phyloP scores from a whole-genome alignment of 805 yeast species.

The Lipomyces anomalus region DNA sequence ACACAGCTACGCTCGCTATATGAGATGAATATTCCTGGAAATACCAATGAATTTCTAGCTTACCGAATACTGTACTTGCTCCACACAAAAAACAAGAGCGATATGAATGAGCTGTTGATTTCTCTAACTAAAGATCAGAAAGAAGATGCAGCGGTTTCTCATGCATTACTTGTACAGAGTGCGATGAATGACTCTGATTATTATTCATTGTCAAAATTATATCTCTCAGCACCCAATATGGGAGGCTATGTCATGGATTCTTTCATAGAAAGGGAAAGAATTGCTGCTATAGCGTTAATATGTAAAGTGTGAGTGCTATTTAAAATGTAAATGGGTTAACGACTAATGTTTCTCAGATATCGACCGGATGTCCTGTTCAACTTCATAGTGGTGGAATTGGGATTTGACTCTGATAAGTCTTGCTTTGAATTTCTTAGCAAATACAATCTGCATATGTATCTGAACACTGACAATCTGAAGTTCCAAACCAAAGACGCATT shows the following conservation, averaged over 20 bases:
- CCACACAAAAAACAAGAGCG: slow-evolving; percentile 61
- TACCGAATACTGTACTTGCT: slow-evolving; percentile 71
- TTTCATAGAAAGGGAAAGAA: slow-evolving; percentile 53
- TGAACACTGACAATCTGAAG: slow-evolving; percentile 3
- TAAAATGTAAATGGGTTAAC: too few species aligned
- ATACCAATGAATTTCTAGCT: slow-evolving; percentile 58
- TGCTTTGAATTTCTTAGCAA: slow-evolving; percentile 13
- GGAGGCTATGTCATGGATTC: slow-evolving; percentile 46
- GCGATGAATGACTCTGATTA: slow-evolving; percentile 43
- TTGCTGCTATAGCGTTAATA: slow-evolving; percentile 51
- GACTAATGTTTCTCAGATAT: slow-evolving; percentile 24
- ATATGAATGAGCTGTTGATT: slow-evolving; percentile 43
- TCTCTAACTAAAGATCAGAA: slow-evolving; percentile 27
- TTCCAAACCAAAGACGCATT: slow-evolving; percentile 29
- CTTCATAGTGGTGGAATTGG: slow-evolving; percentile 27
- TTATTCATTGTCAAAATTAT: slow-evolving; percentile 45
- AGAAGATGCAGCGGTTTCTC: slow-evolving; percentile 29
- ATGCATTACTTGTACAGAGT: slow-evolving; percentile 38
- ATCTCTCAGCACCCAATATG: slow-evolving; percentile 38
- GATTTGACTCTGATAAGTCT: slow-evolving; percentile 38
- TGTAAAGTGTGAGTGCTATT: slow-evolving; percentile 43
- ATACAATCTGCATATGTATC: slow-evolving; percentile 1
- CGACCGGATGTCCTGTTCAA: slow-evolving; percentile 30
- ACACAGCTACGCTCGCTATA: slow-evolving; percentile 67
- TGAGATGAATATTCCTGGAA: slow-evolving; percentile 37